Percentiles rank a stretch among this genome's conserved stretches.
These are phyloP conservation scores for Zygosaccharomyces rouxii DNA, from an alignment of 805 yeast species.

Conservation along the genomic window DNA sequence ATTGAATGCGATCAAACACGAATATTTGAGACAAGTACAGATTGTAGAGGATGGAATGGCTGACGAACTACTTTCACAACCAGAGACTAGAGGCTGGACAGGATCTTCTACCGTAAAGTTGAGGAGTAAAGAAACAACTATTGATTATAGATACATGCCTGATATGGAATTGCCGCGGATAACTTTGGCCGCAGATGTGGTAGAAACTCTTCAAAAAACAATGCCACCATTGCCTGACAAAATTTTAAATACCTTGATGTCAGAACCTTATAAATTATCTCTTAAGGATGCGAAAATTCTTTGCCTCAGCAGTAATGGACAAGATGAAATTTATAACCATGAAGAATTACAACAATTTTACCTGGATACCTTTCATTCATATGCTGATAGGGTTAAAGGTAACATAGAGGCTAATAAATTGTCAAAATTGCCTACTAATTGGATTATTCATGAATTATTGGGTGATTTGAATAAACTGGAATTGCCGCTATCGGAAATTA, in stretches of 20 bases:
- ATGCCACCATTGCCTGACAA: constrained; percentile 64
- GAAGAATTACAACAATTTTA: constrained; percentile 50
- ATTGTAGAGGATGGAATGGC: constrained; percentile 40
- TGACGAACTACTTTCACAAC: constrained; percentile 24
- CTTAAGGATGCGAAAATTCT: constrained; percentile 73
- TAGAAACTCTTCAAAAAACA: constrained; percentile 37
- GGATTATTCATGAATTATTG: constrained; percentile 77
- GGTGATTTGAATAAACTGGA: constrained; percentile 61
- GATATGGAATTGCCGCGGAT: constrained; percentile 82
- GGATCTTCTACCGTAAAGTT: constrained; percentile 63
- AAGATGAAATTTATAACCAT: constrained; percentile 25
- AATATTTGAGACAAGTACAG: constrained; percentile 63
- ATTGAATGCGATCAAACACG: constrained; percentile 66
- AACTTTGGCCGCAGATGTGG: constrained; percentile 39
- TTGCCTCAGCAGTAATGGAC: constrained; percentile 42
- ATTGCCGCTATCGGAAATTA: constrained; percentile 31
- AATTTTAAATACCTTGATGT: constrained; percentile 43
- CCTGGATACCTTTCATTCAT: constrained; percentile 35
- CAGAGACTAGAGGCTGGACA: constrained; percentile 91
- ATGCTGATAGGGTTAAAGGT: constrained; percentile 25
- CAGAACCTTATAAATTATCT: constrained; percentile 51
- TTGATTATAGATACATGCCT: constrained; percentile 91
- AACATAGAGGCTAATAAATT: constrained; percentile 21
- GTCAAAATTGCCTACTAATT: constrained; percentile 53
- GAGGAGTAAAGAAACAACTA: constrained; percentile 72